phyloP scores from a whole-genome alignment of 2,329 filamentous ascomycete genomes.

The Penicillium freii region DNA sequence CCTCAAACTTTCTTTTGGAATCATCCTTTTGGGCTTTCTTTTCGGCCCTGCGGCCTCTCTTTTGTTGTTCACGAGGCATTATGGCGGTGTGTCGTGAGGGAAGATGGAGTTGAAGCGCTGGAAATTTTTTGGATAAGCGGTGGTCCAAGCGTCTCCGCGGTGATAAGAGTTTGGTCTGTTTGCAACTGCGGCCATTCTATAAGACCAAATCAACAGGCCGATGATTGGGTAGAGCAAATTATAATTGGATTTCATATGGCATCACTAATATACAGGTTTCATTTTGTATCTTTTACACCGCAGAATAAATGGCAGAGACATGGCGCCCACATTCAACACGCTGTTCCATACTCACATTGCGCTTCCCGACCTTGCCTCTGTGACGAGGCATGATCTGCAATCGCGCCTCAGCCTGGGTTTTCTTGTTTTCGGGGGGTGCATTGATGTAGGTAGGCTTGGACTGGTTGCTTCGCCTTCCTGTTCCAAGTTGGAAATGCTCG shows the following conservation, averaged over 20 bases:
- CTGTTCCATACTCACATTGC: conserved; percentile 77
- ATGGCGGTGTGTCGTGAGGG: conserved; percentile 9
- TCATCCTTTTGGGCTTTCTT: conserved; percentile 41
- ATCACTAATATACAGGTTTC: conserved; percentile 19
- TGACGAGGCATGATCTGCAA: conserved; percentile 78
- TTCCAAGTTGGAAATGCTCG: conserved; percentile 89
- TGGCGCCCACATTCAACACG: conserved; percentile 81
- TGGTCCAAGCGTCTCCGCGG: conserved; percentile 36
- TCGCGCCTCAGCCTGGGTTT: conserved; percentile 63
- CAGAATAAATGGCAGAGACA: conserved; percentile 80
- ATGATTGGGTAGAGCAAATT: not conserved
- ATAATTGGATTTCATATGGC: conserved; percentile 13
- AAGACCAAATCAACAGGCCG: not conserved
- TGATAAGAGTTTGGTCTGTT: conserved; percentile 31
- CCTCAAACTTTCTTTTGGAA: conserved; percentile 39
- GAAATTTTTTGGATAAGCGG: conserved; percentile 38
- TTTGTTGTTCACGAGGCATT: conserved; percentile 50
- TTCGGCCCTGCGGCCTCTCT: conserved; percentile 47
- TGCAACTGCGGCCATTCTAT: conserved; percentile 22
- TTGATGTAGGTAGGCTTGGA: conserved; percentile 74
- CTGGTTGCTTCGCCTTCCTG: conserved; percentile 80
- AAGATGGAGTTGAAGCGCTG: conserved; percentile 13
- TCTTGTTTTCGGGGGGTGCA: conserved; percentile 64
- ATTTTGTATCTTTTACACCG: conserved; percentile 39
- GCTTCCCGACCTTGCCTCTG: conserved; percentile 66